Base-by-base conservation (phyloP, 1,284 basidiomycete genomes). In the Thecaphora frezii region DNA sequence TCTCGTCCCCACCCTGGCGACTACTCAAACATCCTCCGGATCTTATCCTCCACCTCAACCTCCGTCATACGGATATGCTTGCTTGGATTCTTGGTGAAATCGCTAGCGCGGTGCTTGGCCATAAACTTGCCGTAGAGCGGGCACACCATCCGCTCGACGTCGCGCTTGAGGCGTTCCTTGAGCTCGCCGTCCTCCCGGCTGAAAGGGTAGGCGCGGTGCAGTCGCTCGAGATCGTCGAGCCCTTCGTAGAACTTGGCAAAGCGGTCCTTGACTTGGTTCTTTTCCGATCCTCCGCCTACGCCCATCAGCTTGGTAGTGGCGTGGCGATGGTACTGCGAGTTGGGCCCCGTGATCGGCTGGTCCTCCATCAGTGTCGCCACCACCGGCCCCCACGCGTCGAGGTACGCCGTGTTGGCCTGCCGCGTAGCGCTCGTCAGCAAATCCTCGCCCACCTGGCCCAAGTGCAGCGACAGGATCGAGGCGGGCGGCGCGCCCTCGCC, bases 171-270 rank as follows among this genome's bases (percentile, higher is more conserved):
- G 9, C 56, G 33, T 4, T 67, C 58, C 21, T 63, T 58, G 48
- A 76, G 46, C 44, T 73, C 66, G 13, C 41, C 44, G 46, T 76
- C 73, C 37, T 70, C 67, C 43, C 48, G 62, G 36, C 55, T 63
- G 30, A 74, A 51, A 2, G 73, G 72, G 54, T 69, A 75, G 2
- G 73, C 73, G n/a, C 66, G 58, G 43, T 75, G 73, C 26, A 75
- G 41, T 3, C 66, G 25, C 44, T 73, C 71, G 19, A 75, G 42
- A 38, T 75, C 73, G 40, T 75, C 73, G 2, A 75, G 49, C 23
- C 58, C 55, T 16, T 75, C 73, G 56, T 69, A 75, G 51, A 75
- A 75, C 39, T 62, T 66, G 22, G 73, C 67, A 37, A 76, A 76
- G 12, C 71, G 54, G 23, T 76, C 74, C 50, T 76, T 76, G 47